Conservation (phyloP, 164 flowering plant genomes). For the Brasenia schreberi region DNA sequence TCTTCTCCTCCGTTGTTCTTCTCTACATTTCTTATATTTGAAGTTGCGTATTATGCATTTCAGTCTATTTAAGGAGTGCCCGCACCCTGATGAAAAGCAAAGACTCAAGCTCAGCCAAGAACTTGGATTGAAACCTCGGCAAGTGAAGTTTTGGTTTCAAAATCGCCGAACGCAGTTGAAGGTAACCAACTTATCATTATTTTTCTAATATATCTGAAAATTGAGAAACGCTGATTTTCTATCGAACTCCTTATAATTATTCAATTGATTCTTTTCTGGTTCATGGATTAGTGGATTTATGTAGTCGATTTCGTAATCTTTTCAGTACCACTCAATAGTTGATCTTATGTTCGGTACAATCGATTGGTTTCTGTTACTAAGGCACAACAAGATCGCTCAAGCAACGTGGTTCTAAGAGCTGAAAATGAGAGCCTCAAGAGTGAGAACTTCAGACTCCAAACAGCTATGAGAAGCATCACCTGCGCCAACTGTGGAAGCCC, state of each 20-base stretch:
- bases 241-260: background rate
- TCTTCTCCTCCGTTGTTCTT: too few relatives aligned
- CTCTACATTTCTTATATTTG: background rate
- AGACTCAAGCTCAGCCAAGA: conserved; percentile 76
- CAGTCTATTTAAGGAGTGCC: conserved; percentile 84
- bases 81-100: conserved; percentile 95
- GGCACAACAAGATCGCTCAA: conserved; percentile 88
- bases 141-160: conserved; percentile 98
- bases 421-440: conserved; percentile 69
- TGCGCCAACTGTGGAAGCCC: conserved; percentile 88
- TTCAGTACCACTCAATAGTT: too few relatives aligned
- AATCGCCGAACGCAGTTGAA: conserved; percentile 92
- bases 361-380: too few relatives aligned
- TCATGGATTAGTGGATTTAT: too few relatives aligned
- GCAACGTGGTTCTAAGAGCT: conserved; percentile 55
- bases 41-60: background rate
- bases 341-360: too few relatives aligned
- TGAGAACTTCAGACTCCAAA: conserved; percentile 67
- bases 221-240: background rate
- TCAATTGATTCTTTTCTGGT: too few relatives aligned
- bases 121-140: conserved; percentile 80
- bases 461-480: conserved; percentile 40
- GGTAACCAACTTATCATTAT: conserved; percentile 23
- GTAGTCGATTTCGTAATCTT: too few relatives aligned
- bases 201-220: too few relatives aligned